Evolutionary conservation across 441 rosid species (phyloP), one percentile per base, ranked within the genome.

Genomic region (Adansonia grandidieri): DNA sequence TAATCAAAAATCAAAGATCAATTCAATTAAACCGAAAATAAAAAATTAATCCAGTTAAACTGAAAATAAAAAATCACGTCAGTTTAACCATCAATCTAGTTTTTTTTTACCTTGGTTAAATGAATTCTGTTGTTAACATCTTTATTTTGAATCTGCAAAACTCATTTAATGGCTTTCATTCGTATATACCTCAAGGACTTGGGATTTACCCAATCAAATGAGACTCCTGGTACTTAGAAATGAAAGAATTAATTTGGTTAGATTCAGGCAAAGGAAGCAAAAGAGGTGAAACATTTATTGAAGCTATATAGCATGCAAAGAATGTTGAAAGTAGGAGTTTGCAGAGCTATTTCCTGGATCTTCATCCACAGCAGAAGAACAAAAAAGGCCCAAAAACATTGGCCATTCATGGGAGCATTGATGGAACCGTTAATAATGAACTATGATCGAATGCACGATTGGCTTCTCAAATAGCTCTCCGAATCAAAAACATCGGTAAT

Each of bases 321-420:
- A 71, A 15, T 9, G 75, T 71, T 54, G 75, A 78, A 68, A 78
- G 74, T 71, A 65, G 79, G 65, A 81, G 80, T 81, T 84, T 85
- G 85, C 82, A 71, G 81, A 80, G 24, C 90, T n/a, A 47, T 81
- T 69, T 85, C 97, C 47, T 91, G 94, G 95, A 81, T 94, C 64
- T 84, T 90, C 67, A 42, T 91, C 74, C 91, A 93, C 73, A 79
- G 96, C 97, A 93, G 66, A 91, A 92, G 84, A 86, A 89, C 73
- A 81, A 79, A 69, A 86, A 79, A 74, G 99, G 97, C 45, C 97
- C 99, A 0, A 96, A 87, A 83, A 90, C 97, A 14, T 37, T 93
- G 98, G 99, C 98, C 99, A 42, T 74, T 91, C 71, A 86, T 94
- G 0, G 99, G 99, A 75, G 98, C 98, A 68, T 96, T 95, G 5